These are phyloP conservation scores for Barbarea vulgaris DNA, from an alignment of 345 rosid species.

Conservation along the genomic window DNA sequence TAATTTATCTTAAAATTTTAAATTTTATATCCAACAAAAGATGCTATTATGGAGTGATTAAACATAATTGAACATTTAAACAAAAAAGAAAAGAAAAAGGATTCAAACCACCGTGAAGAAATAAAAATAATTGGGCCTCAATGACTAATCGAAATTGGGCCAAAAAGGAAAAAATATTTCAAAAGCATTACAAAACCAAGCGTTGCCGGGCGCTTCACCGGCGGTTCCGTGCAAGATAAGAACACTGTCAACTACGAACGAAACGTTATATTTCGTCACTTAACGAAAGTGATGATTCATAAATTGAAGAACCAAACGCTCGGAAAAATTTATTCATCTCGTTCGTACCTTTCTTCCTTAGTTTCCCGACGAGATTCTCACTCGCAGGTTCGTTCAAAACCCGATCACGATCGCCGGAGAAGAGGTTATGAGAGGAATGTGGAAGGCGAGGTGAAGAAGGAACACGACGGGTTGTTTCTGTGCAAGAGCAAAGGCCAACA, in stretches of 20 bases:
- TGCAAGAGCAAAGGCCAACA: constrained; percentile 92
- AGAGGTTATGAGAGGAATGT: constrained; percentile 1
- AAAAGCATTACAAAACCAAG: background rate
- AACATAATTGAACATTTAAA: background rate
- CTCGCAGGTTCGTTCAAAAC: constrained; percentile 36
- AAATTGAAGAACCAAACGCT: constrained; percentile 26
- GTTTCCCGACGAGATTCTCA: constrained; percentile 30
- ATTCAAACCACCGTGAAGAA: background rate
- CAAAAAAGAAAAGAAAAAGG: background rate
- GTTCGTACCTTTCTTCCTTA: constrained; percentile 18
- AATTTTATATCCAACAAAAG: too few species aligned
- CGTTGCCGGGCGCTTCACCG: background rate
- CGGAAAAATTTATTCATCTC: constrained; percentile 13
- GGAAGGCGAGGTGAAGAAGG: constrained; percentile 31
- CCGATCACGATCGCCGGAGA: constrained; percentile 22
- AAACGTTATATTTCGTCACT: background rate
- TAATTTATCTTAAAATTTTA: too few species aligned
- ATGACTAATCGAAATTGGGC: background rate
- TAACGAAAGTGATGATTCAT: constrained; percentile 22
- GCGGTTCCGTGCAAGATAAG: background rate
- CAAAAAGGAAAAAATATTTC: background rate
- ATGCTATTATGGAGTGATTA: background rate
- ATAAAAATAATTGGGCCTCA: background rate
- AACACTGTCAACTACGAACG: background rate
- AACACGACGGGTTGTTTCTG: constrained; percentile 46